Base-by-base conservation (phyloP, 1,284 basidiomycete species). In the Ceratobasidium sp. region DNA sequence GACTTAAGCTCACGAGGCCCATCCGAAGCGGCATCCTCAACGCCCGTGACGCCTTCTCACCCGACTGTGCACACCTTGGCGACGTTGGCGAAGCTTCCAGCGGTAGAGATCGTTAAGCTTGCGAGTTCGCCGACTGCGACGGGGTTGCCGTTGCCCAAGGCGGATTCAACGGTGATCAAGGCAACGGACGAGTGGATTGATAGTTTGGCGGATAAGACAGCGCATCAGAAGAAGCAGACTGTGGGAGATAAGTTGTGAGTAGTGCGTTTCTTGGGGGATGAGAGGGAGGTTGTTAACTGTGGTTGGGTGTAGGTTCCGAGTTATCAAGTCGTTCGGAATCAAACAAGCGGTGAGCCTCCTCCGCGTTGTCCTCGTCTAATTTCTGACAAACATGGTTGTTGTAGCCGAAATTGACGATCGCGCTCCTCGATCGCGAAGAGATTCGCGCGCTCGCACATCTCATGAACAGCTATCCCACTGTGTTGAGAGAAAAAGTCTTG, bases 381-480 rank as follows among this genome's bases (percentile, higher is more conserved):
- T 36, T 17, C 67, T 36, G 65, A 60, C 22, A 3, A 24, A 17
- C 41, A n/a, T 4, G 65, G 24, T n/a, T 65, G n/a, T 64, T 75
- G 66, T 74, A 93, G 89, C 91, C 93, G 54, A 94, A 95, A 81
- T 84, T 94, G 76, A 94, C 94, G 0, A 94, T 97, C 78, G 85
- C 88, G 1, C 86, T 97, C 11, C 84, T 97, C 73, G 94, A 96
- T 79, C 87, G 91, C 78, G 94, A 96, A 75, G 95, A 97, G 79
- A 86, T 97, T 29, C 88, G 93, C 44, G 85, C 93, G 0, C 86
- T 96, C 50, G 92, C 93, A 9, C 93, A 95, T 80, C 85, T 97
- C 67, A 93, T 94, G 92, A 93, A 94, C 81, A 92, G 91, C 80
- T 96, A 95, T 81, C 92, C 94, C 7, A 84, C 88, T 1, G 87